phyloP scores from a whole-genome alignment of 352 stramenopile species.

The Phytophthora aleatoria region DNA sequence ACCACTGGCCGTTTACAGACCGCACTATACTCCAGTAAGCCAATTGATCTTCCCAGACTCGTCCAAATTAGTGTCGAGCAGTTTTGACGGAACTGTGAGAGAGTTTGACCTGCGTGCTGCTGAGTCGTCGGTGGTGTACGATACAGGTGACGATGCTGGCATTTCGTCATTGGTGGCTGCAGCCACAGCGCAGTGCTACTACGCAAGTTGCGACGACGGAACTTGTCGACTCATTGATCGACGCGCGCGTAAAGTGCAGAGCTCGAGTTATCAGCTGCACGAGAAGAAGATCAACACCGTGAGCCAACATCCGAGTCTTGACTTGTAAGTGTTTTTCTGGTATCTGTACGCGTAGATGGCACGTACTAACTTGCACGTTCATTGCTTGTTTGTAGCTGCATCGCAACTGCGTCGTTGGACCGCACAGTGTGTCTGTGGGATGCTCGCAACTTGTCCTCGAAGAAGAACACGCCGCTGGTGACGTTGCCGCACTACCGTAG shows the following conservation, averaged over 20 bases:
- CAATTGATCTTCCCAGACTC: conserved; percentile 69
- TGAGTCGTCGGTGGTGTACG: conserved; percentile 63
- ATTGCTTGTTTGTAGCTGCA: conserved; percentile 44
- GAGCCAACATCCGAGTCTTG: conserved; percentile 59
- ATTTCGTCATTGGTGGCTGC: conserved; percentile 65
- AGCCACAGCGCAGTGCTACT: conserved; percentile 33
- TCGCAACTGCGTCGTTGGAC: conserved; percentile 82
- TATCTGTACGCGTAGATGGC: background rate
- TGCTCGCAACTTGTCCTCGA: conserved; percentile 53
- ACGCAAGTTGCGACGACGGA: conserved; percentile 73
- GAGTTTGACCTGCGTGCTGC: conserved; percentile 71
- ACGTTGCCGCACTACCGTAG: conserved; percentile 75
- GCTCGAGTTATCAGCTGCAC: conserved; percentile 55
- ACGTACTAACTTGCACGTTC: conserved; percentile 11
- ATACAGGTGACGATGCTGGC: conserved; percentile 41
- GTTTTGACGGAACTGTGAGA: conserved; percentile 71
- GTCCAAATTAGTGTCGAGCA: conserved; percentile 66
- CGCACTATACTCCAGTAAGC: conserved; percentile 66
- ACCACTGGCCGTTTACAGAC: conserved; percentile 62
- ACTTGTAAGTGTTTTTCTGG: conserved; percentile 54
- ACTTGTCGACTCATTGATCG: conserved; percentile 59
- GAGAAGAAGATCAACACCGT: conserved; percentile 91
- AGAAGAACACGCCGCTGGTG: conserved; percentile 48
- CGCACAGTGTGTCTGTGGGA: conserved; percentile 87
- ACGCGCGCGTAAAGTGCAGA: conserved; percentile 35